Evolutionary conservation across 1,284 basidiomycete species (phyloP).

Genomic region (Caloboletus firmus): DNA sequence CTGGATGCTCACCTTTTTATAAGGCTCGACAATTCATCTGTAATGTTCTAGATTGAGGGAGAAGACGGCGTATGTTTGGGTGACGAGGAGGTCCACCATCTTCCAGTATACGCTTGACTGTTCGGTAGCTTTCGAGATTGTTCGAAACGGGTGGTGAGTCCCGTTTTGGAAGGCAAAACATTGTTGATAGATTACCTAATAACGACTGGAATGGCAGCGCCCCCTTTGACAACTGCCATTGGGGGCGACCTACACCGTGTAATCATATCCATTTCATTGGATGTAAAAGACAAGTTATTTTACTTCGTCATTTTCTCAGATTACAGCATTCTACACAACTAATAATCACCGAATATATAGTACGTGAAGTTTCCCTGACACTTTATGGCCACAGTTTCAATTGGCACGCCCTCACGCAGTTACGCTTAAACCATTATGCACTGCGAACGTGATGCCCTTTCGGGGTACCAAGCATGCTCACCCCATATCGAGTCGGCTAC

Average conservation of each 20-base stretch:
- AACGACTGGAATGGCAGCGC: not conserved
- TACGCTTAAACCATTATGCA: not conserved
- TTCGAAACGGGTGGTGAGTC: conserved; percentile 6
- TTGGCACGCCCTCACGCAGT: too few relatives aligned
- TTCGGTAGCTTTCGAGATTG: conserved; percentile 12
- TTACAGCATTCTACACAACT: too few relatives aligned
- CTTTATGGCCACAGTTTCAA: too few relatives aligned
- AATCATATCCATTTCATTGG: too few relatives aligned
- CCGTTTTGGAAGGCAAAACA: not conserved
- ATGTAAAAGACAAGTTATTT: too few relatives aligned
- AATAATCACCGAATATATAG: too few relatives aligned
- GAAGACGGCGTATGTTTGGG: not conserved
- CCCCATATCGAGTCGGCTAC: too few relatives aligned
- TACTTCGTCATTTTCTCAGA: too few relatives aligned
- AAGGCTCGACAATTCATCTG: not conserved
- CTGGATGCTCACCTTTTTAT: not conserved
- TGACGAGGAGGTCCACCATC: not conserved
- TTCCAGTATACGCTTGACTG: not conserved
- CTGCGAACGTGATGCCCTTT: not conserved
- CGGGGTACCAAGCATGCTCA: too few relatives aligned
- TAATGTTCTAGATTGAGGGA: not conserved
- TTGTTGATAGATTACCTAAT: conserved; percentile 10
- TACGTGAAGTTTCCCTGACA: too few relatives aligned
- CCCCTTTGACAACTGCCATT: too few relatives aligned
- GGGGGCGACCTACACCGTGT: too few relatives aligned